A percentile compares a stretch with the other conserved stretches of the same genome.
Conservation (phyloP, 306 rosid genomes). For the Gastrolobium bilobum region DNA sequence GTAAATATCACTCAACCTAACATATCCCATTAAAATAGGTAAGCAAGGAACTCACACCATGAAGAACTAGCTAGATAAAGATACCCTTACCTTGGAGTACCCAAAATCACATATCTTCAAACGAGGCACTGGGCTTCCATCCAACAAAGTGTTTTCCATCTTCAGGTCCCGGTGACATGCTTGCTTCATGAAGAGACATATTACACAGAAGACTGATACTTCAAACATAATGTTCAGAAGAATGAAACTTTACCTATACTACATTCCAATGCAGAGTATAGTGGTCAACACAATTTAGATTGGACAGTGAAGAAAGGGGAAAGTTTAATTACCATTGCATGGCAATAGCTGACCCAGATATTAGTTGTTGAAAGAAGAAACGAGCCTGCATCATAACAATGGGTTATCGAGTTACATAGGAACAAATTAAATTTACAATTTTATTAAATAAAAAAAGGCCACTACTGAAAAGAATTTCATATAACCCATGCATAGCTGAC, state of each 20-base stretch:
- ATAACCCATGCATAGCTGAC: constrained; percentile 8
- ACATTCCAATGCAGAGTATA: not conserved
- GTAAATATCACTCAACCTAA: constrained; percentile 1
- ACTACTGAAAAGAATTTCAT: constrained; percentile 6
- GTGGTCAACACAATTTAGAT: not conserved
- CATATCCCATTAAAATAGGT: not conserved
- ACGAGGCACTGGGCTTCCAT: constrained; percentile 85
- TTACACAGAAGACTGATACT: not conserved
- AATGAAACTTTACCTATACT: not conserved
- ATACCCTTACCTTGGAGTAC: constrained; percentile 71
- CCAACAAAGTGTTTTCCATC: constrained; percentile 85
- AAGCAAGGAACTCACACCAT: constrained; percentile 8
- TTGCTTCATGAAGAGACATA: constrained; percentile 59
- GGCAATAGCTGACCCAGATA: constrained; percentile 87
- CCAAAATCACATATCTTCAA: constrained; percentile 90
- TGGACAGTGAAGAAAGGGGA: not conserved
- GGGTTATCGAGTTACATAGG: no score
- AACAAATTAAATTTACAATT: no score
- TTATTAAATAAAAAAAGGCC: not conserved
- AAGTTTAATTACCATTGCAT: constrained; percentile 70
- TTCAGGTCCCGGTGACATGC: constrained; percentile 92
- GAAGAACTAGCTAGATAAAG: not conserved
- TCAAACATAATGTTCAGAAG: not conserved
- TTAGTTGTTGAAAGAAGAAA: constrained; percentile 88
- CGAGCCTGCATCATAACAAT: constrained; percentile 67